Base-by-base conservation (phyloP, 2,329 filamentous ascomycete genomes). In the Sclerotinia spermophila region DNA sequence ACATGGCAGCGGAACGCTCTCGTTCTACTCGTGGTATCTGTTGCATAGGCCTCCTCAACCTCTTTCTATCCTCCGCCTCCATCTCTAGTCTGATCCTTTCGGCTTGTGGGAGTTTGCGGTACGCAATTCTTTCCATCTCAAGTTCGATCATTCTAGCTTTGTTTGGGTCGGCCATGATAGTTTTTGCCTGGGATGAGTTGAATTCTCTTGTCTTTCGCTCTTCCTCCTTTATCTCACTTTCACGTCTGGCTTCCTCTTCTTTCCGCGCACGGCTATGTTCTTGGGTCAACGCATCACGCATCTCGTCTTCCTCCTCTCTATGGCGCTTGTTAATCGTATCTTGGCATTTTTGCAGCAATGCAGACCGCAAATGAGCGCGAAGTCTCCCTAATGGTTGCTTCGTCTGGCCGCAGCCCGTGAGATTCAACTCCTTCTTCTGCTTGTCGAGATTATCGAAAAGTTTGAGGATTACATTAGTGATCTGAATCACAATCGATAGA, bases 1-100 rank as follows among this genome's bases (percentile, higher is more conserved):
- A 51, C 24, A n/a, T 38, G 17, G 45, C 15, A 53, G 45, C 45
- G 33, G 45, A 40, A 59, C 75, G 72, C 6, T 68, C 48, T 8
- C 71, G 74, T 59, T 76, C 73, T 7, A 62, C 40, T 6, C 69
- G 73, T 76, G 33, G 10, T 35, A 33, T 40, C 44, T 42, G 53
- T 33, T 24, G 55, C 71, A 72, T 13, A 72, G 73, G 33, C 68
- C 44, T 5, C 68, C 33, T 4, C 74, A 42, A 15, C 71, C 71
- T 21, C 67, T 68, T 19, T 33, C 68, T 5, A 71, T 13, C 3
- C 55, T 69, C 48, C 61, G 55, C 35, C 48, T 35, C 24, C 10
- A 65, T 15, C 8, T 38, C 45, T 6, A 11, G 33, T 38, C 33
- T n/a, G n/a, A 48, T 42, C 10, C 13, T 69, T n/a, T 38, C 30